Evolutionary conservation across 306 rosid genomes (phyloP), one percentile per base, ranked within the genome.

Genomic region (Nissolia schottii): DNA sequence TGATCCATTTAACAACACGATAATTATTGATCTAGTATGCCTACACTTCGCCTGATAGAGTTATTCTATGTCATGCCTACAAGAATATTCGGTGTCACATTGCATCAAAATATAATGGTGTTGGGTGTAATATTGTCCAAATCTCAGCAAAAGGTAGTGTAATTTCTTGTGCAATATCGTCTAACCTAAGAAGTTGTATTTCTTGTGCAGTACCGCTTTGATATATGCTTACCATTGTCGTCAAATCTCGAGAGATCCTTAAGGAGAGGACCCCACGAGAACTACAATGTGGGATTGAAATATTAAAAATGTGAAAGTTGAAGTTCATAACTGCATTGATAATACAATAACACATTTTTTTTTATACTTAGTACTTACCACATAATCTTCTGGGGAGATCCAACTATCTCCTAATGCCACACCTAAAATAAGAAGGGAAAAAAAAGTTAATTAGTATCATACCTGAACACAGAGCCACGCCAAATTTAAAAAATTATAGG

Each of bases 321-420:
- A 61, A 43, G 32, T 31, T 28, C 18, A 19, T n/a, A 50, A n/a
- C n/a, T 2, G 8, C 70, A 37, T 34, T 63, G 8, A 23, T 25
- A 22, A 53, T 1, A n/a, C 1, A 73, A n/a, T 2, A 34, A 41
- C 50, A 62, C n/a, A n/a, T n/a, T n/a, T n/a, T n/a, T n/a, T n/a
- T n/a, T n/a, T n/a, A n/a, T n/a, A n/a, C 29, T n/a, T 15, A 59
- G 41, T 48, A 60, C 79, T n/a, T 56, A 89, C 98, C 77, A 87
- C 96, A 84, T 58, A 94, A 85, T 94, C 98, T 81, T 94, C 97
- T 0, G 98, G 97, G 49, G 98, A 94, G 74, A 94, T 94, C 98
- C 98, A 94, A 70, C 88, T 85, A 55, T 94, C 91, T 77, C 98
- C 98, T 65, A 94, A 76, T 76, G 85, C 95, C 79, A 94, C 98